Evolutionary conservation across 306 rosid genomes (phyloP).

Genomic region (Lagenaria siceraria): DNA sequence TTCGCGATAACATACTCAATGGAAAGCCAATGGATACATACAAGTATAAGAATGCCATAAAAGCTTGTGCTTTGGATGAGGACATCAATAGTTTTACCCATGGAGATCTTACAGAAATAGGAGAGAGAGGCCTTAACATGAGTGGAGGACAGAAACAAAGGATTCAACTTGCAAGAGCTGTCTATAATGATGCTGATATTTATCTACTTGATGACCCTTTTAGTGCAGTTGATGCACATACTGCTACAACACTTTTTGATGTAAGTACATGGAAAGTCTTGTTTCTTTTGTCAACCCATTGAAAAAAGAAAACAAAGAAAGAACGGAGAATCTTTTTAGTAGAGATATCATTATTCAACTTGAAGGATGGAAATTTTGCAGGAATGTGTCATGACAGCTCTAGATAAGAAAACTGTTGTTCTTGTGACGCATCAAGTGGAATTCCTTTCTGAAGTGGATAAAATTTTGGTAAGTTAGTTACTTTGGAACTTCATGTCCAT

Average conservation of each 20-base stretch:
- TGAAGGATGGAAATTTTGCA: constrained; percentile 11
- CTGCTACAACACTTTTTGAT: constrained; percentile 50
- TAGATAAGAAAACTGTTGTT: constrained; percentile 49
- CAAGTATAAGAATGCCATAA: constrained; percentile 44
- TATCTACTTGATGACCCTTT: constrained; percentile 76
- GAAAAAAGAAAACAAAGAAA: neutral
- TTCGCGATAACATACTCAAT: constrained; percentile 56
- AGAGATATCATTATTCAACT: neutral
- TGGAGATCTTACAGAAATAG: constrained; percentile 82
- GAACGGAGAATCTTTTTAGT: neutral
- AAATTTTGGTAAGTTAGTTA: constrained; percentile 36
- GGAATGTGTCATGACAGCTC: constrained; percentile 64
- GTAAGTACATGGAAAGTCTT: constrained; percentile 19
- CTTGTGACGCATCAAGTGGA: constrained; percentile 86
- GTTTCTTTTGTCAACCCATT: neutral
- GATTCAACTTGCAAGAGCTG: constrained; percentile 77
- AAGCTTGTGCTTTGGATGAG: constrained; percentile 56
- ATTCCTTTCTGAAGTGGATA: constrained; percentile 54
- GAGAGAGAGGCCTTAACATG: constrained; percentile 80
- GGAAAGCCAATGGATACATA: constrained; percentile 53
- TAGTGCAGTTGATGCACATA: constrained; percentile 85
- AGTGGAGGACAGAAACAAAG: constrained; percentile 91
- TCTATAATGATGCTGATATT: constrained; percentile 61
- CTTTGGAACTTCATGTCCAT: neutral
- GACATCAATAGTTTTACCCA: constrained; percentile 49